Percentiles rank a stretch among this genome's conserved stretches.
Conservation (phyloP, 306 rosid genomes). For the Citrullus amarus region DNA sequence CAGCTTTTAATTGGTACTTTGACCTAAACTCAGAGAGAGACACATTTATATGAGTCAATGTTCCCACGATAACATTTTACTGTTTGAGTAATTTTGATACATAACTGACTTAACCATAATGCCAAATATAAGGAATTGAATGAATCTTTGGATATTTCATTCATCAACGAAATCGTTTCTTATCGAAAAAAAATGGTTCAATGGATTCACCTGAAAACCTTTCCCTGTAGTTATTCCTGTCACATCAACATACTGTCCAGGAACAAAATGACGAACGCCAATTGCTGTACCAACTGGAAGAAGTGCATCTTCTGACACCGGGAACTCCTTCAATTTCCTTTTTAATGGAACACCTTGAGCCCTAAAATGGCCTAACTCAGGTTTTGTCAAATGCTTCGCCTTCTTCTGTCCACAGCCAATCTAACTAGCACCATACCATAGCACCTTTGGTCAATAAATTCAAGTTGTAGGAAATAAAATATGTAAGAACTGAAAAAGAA, state of each 20-base stretch:
- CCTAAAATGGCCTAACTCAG: constrained; percentile 96
- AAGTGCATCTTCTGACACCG: constrained; percentile 88
- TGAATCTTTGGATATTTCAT: neutral
- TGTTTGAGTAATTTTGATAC: neutral
- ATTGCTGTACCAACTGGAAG: constrained; percentile 77
- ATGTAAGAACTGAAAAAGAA: neutral
- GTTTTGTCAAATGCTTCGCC: constrained; percentile 77
- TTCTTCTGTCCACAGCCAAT: constrained; percentile 99
- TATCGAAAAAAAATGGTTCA: neutral
- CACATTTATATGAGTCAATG: neutral
- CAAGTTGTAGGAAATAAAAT: neutral
- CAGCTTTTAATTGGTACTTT: neutral
- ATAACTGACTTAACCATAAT: neutral
- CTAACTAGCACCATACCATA: constrained; percentile 65
- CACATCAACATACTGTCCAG: constrained; percentile 86
- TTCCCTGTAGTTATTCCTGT: constrained; percentile 81
- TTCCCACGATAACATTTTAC: neutral
- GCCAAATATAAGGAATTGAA: neutral
- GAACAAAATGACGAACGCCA: constrained; percentile 92
- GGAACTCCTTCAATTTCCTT: constrained; percentile 85
- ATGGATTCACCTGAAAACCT: constrained; percentile 74
- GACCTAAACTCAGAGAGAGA: neutral
- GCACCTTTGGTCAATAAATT: constrained; percentile 21
- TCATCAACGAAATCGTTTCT: too few species aligned
- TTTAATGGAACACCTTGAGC: constrained; percentile 92